Conservation (phyloP, 345 rosid genomes). For the Ceriops zippeliana region DNA sequence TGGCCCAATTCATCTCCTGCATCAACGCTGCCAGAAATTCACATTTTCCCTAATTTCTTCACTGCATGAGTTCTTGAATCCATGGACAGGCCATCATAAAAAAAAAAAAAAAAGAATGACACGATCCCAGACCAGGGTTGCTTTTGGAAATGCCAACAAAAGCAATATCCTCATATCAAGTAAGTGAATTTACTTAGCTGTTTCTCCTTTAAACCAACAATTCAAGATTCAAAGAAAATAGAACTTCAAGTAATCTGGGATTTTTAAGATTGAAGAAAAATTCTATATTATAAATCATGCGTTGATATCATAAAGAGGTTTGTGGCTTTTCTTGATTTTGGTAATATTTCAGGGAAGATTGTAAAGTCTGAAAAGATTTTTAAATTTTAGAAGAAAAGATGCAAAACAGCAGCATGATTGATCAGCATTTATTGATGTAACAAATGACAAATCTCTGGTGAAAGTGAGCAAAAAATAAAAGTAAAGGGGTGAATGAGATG, state of each 20-base stretch:
- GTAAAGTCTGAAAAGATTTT: constrained; percentile 39
- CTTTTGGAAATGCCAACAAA: constrained; percentile 9
- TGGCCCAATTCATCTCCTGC: too few relatives aligned
- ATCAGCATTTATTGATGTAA: constrained; percentile 63
- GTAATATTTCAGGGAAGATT: constrained; percentile 32
- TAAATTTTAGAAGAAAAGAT: constrained; percentile 36
- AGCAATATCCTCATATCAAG: constrained; percentile 39
- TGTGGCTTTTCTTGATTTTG: background rate
- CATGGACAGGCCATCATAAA: constrained; percentile 89
- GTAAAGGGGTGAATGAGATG: too few relatives aligned
- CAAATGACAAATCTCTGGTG: constrained; percentile 37
- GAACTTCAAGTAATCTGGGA: too few relatives aligned
- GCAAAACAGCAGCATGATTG: background rate
- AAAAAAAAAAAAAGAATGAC: constrained; percentile 52
- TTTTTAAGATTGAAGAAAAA: too few relatives aligned
- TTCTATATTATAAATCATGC: too few relatives aligned
- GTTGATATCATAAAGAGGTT: too few relatives aligned
- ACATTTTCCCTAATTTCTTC: too few relatives aligned
- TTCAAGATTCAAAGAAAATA: background rate
- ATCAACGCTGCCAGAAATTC: too few relatives aligned
- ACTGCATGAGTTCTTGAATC: background rate
- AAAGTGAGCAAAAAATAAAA: too few relatives aligned
- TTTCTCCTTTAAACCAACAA: background rate
- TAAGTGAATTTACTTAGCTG: constrained; percentile 20
- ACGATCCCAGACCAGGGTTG: constrained; percentile 45